Conservation (phyloP, 2,329 filamentous ascomycete genomes). For the Cyphellophora europaea region DNA sequence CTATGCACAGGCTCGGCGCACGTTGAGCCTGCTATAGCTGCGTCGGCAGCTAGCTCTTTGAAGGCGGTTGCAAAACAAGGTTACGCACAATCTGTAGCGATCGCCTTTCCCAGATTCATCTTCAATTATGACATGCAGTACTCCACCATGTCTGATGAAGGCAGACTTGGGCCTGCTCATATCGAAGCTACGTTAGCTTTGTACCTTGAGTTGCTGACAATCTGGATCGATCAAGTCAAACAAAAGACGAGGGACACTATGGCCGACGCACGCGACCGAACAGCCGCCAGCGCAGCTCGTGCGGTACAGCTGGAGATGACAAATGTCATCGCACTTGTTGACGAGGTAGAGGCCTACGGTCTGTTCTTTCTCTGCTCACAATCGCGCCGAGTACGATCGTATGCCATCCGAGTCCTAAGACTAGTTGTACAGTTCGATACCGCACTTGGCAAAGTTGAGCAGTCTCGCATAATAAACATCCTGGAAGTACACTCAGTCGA, state of each 20-base stretch:
- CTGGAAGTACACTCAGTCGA: constrained; percentile 81
- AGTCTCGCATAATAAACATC: constrained; percentile 78
- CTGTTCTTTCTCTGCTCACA: constrained; percentile 97
- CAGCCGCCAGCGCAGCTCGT: constrained; percentile 27
- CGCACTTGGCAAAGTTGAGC: constrained; percentile 69
- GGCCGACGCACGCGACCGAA: constrained; percentile 51
- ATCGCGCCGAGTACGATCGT: constrained; percentile 76
- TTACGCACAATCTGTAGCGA: constrained; percentile 89
- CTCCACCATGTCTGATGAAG: constrained; percentile 94
- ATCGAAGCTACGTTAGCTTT: constrained; percentile 89
- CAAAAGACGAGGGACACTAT: constrained; percentile 69
- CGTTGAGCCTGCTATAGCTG: constrained; percentile 83
- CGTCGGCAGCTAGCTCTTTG: constrained; percentile 81
- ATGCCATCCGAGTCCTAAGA: constrained; percentile 84
- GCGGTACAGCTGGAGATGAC: constrained; percentile 76
- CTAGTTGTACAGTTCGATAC: constrained; percentile 90
- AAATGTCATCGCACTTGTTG: constrained; percentile 82
- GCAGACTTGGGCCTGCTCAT: constrained; percentile 86
- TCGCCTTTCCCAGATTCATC: constrained; percentile 93
- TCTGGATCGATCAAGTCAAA: constrained; percentile 96
- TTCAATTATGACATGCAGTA: constrained; percentile 98
- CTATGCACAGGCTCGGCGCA: constrained; percentile 95
- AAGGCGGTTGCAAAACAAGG: constrained; percentile 92
- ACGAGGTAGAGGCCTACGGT: constrained; percentile 93
- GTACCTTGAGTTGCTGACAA: constrained; percentile 86